Conservation (phyloP, 345 rosid species). For the Dipteronia sinensis region DNA sequence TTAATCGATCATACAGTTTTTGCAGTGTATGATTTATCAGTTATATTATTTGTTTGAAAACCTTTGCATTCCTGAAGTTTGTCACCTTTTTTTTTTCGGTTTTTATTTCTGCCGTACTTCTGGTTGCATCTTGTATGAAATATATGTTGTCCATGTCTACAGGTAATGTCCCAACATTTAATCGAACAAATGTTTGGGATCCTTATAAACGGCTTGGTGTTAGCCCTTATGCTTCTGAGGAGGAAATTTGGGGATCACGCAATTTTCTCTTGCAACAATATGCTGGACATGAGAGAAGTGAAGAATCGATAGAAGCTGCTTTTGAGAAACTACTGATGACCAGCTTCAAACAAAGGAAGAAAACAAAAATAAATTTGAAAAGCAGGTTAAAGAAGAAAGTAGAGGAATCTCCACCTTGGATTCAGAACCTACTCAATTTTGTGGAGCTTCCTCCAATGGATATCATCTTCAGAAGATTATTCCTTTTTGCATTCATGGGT, state of each 20-base stretch:
- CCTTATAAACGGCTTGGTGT: conserved; percentile 87
- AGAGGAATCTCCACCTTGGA: conserved; percentile 95
- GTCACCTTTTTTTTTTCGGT: background rate
- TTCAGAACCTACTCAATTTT: conserved; percentile 68
- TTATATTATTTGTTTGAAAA: background rate
- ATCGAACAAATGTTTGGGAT: conserved; percentile 79
- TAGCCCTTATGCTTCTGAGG: conserved; percentile 82
- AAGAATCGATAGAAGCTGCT: conserved; percentile 92
- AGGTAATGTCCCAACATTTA: conserved; percentile 73
- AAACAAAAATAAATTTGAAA: conserved; percentile 82
- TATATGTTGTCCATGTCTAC: conserved; percentile 1
- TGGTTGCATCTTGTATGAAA: background rate
- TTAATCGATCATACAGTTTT: background rate
- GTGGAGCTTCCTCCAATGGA: conserved; percentile 84
- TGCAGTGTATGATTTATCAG: no score
- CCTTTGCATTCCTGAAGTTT: background rate
- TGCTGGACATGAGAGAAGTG: conserved; percentile 89
- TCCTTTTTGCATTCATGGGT: conserved; percentile 97
- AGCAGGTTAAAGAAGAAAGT: conserved; percentile 87
- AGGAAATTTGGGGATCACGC: conserved; percentile 96
- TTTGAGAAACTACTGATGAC: conserved; percentile 88
- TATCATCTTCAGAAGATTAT: conserved; percentile 84
- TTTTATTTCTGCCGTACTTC: background rate
- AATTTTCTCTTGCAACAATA: conserved; percentile 89
- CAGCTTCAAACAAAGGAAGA: conserved; percentile 80